These are phyloP conservation scores for Neonectria faginata DNA, from an alignment of 2,329 filamentous ascomycete genomes.

Conservation along the genomic window DNA sequence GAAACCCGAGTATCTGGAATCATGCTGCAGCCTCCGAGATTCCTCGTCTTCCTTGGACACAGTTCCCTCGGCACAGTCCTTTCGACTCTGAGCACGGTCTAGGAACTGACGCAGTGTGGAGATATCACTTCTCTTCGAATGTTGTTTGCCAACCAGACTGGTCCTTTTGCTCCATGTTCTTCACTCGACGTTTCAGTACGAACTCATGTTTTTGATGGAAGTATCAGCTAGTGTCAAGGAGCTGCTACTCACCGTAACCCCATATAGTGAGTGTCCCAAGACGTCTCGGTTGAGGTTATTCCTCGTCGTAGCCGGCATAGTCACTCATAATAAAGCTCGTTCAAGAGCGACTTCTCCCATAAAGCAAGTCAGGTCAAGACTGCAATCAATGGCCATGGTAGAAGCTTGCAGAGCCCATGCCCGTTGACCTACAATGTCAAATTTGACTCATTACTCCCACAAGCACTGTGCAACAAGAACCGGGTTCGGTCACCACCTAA, in stretches of 20 bases:
- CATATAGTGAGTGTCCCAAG: neutral
- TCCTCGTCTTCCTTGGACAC: neutral
- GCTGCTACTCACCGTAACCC: neutral
- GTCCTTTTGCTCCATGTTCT: neutral
- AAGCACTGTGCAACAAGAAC: slow-evolving; percentile 15
- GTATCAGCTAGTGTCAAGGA: neutral
- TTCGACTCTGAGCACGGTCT: neutral
- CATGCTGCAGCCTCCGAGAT: neutral
- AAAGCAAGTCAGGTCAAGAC: neutral
- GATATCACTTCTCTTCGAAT: neutral
- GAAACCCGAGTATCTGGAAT: slow-evolving; percentile 16
- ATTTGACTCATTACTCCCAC: neutral
- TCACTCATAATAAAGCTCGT: neutral
- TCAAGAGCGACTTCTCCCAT: neutral
- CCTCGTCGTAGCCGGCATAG: neutral
- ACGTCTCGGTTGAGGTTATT: neutral
- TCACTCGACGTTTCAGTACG: neutral
- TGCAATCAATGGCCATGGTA: neutral
- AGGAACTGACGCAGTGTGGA: neutral
- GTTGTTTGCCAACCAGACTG: neutral
- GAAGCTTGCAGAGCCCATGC: neutral
- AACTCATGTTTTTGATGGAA: neutral
- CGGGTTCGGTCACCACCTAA: slow-evolving; percentile 7
- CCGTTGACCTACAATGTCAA: slow-evolving; percentile 1
- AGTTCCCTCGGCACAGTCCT: neutral